phyloP scores from a whole-genome alignment of 306 rosid genomes.

The Ormosia emarginata region DNA sequence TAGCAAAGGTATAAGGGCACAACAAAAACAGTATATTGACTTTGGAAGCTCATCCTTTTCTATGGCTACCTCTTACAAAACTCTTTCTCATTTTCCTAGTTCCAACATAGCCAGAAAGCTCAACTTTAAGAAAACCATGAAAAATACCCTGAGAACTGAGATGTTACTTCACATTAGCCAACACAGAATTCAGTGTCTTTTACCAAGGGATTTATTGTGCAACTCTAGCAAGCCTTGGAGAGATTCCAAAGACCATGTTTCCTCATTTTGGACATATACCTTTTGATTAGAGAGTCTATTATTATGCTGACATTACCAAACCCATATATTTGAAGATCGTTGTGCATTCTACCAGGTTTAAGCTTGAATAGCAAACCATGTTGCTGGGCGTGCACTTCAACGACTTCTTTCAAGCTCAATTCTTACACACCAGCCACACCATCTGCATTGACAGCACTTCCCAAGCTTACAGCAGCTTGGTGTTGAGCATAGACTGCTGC shows the following conservation, averaged over 20 bases:
- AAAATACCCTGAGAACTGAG: background rate
- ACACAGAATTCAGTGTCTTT: conserved; percentile 32
- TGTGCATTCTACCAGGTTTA: conserved; percentile 75
- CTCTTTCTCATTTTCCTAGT: too few relatives aligned
- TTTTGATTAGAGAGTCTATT: conserved; percentile 63
- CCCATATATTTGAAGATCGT: conserved; percentile 81
- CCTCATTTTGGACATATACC: conserved; percentile 72
- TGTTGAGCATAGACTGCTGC: conserved; percentile 65
- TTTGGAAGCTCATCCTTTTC: too few relatives aligned
- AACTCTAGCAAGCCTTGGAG: conserved; percentile 69
- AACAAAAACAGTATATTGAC: too few relatives aligned
- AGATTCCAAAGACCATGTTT: conserved; percentile 64
- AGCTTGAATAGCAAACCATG: conserved; percentile 68
- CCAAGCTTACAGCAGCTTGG: conserved; percentile 56
- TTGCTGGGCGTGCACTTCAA: conserved; percentile 76
- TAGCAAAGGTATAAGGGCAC: too few relatives aligned
- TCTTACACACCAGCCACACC: conserved; percentile 43
- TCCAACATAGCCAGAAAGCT: too few relatives aligned
- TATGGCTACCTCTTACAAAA: too few relatives aligned
- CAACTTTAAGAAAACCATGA: too few relatives aligned
- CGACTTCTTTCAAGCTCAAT: conserved; percentile 81
- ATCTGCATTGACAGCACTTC: conserved; percentile 48
- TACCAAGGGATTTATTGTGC: conserved; percentile 49
- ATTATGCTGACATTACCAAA: conserved; percentile 76
- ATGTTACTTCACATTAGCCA: conserved; percentile 6